These are phyloP conservation scores for Cyamopsis tetragonoloba DNA, from an alignment of 306 rosid genomes.

Conservation along the genomic window DNA sequence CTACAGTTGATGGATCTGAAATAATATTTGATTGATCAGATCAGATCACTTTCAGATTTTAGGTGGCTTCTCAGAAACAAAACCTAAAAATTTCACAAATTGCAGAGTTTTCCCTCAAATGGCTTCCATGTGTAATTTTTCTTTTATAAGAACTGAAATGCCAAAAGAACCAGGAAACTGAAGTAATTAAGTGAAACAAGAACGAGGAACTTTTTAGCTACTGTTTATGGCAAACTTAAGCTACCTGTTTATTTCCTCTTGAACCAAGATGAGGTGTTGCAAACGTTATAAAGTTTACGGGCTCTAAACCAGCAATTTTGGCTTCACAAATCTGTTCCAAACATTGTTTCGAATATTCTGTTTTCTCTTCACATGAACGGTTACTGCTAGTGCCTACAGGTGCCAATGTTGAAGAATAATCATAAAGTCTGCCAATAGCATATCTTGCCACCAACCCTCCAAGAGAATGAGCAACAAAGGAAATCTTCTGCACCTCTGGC, in stretches of 20 bases:
- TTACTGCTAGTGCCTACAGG: constrained; percentile 26
- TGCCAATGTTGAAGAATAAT: constrained; percentile 37
- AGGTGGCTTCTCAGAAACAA: not conserved
- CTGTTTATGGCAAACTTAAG: constrained; percentile 7
- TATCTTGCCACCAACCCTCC: constrained; percentile 95
- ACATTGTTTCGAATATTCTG: constrained; percentile 34
- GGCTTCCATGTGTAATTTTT: not conserved
- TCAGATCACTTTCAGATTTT: not conserved
- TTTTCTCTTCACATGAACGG: constrained; percentile 35
- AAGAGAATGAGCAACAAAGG: constrained; percentile 95
- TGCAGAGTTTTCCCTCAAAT: not conserved
- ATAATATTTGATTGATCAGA: not conserved
- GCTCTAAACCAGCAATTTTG: constrained; percentile 81
- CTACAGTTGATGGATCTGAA: constrained; percentile 5
- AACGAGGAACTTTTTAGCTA: not conserved
- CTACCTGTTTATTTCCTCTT: constrained; percentile 79
- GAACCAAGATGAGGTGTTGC: constrained; percentile 99
- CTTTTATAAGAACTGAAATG: not conserved
- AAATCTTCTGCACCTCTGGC: constrained; percentile 72
- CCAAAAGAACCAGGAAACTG: not conserved
- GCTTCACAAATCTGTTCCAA: constrained; percentile 37
- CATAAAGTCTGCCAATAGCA: constrained; percentile 79
- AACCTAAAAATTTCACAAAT: not conserved
- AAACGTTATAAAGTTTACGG: constrained; percentile 85
- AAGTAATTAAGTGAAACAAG: not conserved